Evolutionary conservation across 306 rosid genomes (phyloP).

Genomic region (Castanopsis chinensis): DNA sequence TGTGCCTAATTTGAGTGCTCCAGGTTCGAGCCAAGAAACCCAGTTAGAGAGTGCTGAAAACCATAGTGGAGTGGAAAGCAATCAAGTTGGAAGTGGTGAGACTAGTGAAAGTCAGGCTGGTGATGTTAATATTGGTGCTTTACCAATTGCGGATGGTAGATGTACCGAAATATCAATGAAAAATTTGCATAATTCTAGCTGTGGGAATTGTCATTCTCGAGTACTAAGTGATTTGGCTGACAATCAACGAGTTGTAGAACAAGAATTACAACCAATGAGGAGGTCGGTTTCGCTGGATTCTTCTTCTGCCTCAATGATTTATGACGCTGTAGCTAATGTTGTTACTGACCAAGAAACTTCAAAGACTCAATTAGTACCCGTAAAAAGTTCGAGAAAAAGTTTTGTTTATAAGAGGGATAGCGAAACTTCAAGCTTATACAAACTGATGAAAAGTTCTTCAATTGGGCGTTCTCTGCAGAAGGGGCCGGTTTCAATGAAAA

Average conservation of each 20-base stretch:
- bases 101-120: conserved; percentile 14
- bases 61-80: conserved; percentile 2
- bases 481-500: conserved; percentile 41
- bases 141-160: conserved; percentile 4
- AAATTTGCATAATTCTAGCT: conserved; percentile 16
- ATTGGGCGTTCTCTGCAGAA: conserved; percentile 42
- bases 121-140: conserved; percentile 16
- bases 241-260: conserved; percentile 14
- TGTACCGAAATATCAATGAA: conserved; percentile 15
- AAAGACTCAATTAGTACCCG: conserved; percentile 6
- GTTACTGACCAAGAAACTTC: conserved; percentile 30
- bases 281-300: conserved; percentile 50
- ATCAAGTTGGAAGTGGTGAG: conserved; percentile 24
- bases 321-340: conserved; percentile 22
- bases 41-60: conserved; percentile 23
- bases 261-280: conserved; percentile 32
- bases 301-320: conserved; percentile 23
- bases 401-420: conserved; percentile 26
- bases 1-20: conserved; percentile 20
- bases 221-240: conserved; percentile 20
- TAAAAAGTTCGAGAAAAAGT: conserved; percentile 4
- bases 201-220: conserved; percentile 16
- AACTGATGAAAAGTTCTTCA: conserved; percentile 36
- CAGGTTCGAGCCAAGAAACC: conserved; percentile 15
- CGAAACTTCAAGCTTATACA: conserved; percentile 25